Percentiles rank a stretch among this genome's conserved stretches.
Conservation (phyloP, 2,329 filamentous ascomycete genomes). For the Paraphoma sp. region DNA sequence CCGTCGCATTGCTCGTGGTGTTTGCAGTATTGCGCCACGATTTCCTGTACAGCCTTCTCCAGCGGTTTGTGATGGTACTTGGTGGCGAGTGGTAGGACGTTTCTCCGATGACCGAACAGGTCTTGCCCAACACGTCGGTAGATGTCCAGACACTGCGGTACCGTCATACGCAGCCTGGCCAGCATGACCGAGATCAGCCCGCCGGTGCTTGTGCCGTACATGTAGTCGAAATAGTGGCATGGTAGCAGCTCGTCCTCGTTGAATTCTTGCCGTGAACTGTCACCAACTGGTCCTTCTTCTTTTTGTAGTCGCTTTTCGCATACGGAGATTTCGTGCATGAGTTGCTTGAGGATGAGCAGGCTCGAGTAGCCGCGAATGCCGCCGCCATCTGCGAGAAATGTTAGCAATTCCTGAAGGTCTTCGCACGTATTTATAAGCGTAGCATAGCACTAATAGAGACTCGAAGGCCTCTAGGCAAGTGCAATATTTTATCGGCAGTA, state of each 20-base stretch:
- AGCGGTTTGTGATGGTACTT: slow-evolving; percentile 59
- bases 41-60: slow-evolving; percentile 55
- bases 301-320: slow-evolving; percentile 53
- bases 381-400: slow-evolving; percentile 50
- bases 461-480: no score
- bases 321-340: slow-evolving; percentile 57
- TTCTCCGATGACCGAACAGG: slow-evolving; percentile 55
- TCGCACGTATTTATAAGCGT: no score
- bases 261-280: slow-evolving; percentile 35
- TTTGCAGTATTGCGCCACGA: slow-evolving; percentile 54
- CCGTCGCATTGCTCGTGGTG: slow-evolving; percentile 52
- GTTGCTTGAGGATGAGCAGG: slow-evolving; percentile 55
- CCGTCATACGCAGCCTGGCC: slow-evolving; percentile 57
- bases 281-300: slow-evolving; percentile 50
- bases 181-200: slow-evolving; percentile 60
- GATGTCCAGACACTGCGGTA: slow-evolving; percentile 55
- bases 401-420: no score
- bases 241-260: slow-evolving; percentile 54
- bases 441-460: no score
- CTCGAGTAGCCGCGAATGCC: slow-evolving; percentile 60
- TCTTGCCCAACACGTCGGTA: slow-evolving; percentile 57
- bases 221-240: slow-evolving; percentile 62
- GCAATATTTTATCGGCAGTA: no score
- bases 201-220: slow-evolving; percentile 61
- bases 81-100: slow-evolving; percentile 54